Evolutionary conservation across 352 stramenopile species (phyloP).

Genomic region (Blastocystis sp.): DNA sequence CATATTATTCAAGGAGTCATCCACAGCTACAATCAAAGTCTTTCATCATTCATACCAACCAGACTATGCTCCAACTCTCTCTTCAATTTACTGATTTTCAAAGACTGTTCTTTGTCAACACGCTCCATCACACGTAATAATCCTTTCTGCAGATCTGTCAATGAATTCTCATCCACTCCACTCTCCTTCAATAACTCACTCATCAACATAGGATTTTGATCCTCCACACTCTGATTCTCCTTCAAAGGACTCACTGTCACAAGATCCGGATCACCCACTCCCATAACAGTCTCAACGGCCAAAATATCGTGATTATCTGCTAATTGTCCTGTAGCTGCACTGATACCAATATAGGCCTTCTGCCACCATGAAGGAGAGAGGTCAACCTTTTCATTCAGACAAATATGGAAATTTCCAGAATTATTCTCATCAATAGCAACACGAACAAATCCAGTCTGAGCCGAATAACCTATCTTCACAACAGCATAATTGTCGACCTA

Average conservation of each 20-base stretch:
- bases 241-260: conserved; percentile 26
- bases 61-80: conserved; percentile 70
- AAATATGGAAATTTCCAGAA: conserved; percentile 65
- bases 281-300: conserved; percentile 63
- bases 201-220: conserved; percentile 63
- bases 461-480: conserved; percentile 46
- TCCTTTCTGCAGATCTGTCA: conserved; percentile 50
- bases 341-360: conserved; percentile 66
- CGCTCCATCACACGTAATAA: conserved; percentile 41
- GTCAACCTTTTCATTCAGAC: conserved; percentile 63
- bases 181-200: conserved; percentile 26
- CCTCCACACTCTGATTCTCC: conserved; percentile 60
- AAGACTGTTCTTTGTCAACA: not conserved
- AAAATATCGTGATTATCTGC: conserved; percentile 74
- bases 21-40: conserved; percentile 16
- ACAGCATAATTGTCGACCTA: conserved; percentile 63
- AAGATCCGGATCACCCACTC: conserved; percentile 52
- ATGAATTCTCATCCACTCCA: conserved; percentile 62
- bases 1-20: conserved; percentile 76
- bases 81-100: conserved; percentile 62
- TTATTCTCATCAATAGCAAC: conserved; percentile 65
- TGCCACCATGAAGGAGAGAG: conserved; percentile 66
- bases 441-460: conserved; percentile 34
- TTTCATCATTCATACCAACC: conserved; percentile 70
- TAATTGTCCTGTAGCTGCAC: conserved; percentile 70